Conservation (phyloP, 352 stramenopile species). For the Phytophthora multivora region DNA sequence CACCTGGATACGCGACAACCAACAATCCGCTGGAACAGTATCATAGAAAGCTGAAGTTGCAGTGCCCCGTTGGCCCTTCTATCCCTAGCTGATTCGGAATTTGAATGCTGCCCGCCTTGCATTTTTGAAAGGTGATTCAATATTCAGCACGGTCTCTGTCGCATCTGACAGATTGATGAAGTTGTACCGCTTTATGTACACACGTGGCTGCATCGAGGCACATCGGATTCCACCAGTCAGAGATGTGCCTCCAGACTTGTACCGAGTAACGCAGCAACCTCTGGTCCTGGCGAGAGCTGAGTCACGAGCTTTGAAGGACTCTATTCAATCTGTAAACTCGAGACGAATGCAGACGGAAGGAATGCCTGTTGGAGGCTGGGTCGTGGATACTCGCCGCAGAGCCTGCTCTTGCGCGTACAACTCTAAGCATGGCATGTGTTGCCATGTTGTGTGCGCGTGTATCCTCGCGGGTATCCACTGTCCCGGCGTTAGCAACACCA, state of each 20-base stretch:
- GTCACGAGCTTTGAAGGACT: background rate
- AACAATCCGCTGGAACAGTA: conserved; percentile 4
- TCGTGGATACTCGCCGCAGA: background rate
- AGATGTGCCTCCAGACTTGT: background rate
- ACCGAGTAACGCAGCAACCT: background rate
- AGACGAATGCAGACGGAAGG: conserved; percentile 1
- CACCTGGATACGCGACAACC: background rate
- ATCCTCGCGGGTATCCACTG: background rate
- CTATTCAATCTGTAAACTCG: background rate
- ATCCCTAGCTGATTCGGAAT: conserved; percentile 3
- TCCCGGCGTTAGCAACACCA: background rate
- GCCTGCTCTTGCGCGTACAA: conserved; percentile 1
- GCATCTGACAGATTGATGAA: background rate
- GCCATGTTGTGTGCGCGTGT: background rate
- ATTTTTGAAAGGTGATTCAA: background rate
- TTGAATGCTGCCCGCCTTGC: background rate
- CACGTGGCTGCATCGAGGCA: background rate
- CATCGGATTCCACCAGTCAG: background rate
- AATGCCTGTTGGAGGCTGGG: conserved; percentile 2
- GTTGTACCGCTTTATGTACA: conserved; percentile 1
- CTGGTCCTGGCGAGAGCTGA: background rate
- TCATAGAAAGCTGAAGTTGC: background rate
- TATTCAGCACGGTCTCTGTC: background rate
- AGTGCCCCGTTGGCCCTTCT: background rate
- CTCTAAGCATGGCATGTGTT: conserved; percentile 1